Evolutionary conservation across 1,284 basidiomycete genomes (phyloP).

Genomic region (Cutaneotrichosporon curvatum): DNA sequence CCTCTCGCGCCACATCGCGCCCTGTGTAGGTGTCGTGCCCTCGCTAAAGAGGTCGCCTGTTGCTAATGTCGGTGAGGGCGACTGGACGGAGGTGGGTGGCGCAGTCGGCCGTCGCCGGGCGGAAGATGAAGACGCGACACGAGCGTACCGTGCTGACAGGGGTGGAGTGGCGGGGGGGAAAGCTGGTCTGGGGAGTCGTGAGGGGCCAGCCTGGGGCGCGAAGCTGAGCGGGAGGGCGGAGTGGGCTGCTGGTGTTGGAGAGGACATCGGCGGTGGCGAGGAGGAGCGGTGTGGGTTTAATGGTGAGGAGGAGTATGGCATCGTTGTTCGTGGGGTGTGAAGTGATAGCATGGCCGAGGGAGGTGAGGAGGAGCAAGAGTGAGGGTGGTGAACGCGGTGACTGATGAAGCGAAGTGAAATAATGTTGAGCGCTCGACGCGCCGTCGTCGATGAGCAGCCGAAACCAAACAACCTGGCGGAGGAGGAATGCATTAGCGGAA

Average conservation of each 20-base stretch:
- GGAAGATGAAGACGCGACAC: constrained; percentile 2
- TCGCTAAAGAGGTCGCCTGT: constrained; percentile 27
- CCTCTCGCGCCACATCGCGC: constrained; percentile 35
- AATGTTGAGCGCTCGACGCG: too few relatives aligned
- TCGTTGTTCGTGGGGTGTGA: constrained; percentile 5
- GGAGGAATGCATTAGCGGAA: constrained; percentile 1
- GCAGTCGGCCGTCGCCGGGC: constrained; percentile 4
- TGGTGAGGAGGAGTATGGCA: constrained; percentile 28
- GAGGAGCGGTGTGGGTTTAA: constrained; percentile 31
- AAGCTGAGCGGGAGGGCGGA: constrained; percentile 2
- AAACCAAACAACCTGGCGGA: neutral
- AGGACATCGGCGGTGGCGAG: constrained; percentile 17
- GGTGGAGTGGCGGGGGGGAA: constrained; percentile 6
- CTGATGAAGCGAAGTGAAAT: too few relatives aligned
- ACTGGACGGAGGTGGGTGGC: neutral
- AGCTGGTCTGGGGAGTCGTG: neutral
- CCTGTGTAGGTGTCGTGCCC: constrained; percentile 32
- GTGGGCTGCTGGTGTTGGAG: constrained; percentile 16
- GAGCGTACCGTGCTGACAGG: constrained; percentile 15
- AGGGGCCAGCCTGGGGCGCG: neutral
- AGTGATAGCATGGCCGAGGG: constrained; percentile 9
- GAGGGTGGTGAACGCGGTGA: neutral
- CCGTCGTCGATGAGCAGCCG: neutral
- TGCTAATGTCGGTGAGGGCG: neutral
- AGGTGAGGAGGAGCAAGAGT: neutral